Percentiles rank a stretch among this genome's conserved stretches.
phyloP scores from a whole-genome alignment of 305 asterid genomes.

The Solanum aculeatissimum region DNA sequence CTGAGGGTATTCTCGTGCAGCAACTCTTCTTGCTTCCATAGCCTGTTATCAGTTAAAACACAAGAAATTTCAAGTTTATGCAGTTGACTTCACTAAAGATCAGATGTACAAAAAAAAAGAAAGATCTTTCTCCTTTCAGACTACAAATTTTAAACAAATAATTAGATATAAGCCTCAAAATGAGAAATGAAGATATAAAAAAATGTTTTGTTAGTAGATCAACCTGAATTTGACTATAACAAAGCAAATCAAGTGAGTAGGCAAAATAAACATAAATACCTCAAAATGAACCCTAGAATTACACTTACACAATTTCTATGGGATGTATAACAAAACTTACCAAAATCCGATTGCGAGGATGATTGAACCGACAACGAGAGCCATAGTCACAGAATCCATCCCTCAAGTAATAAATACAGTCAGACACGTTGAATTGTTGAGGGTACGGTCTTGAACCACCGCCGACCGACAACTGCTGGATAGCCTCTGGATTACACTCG shows the following conservation, averaged over 20 bases:
- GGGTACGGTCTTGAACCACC: constrained; percentile 62
- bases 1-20: constrained; percentile 60
- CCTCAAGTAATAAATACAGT: constrained; percentile 82
- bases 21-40: constrained; percentile 52
- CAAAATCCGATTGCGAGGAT: constrained; percentile 69
- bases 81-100: not conserved
- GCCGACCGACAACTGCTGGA: constrained; percentile 66
- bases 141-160: not conserved
- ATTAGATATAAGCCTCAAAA: not conserved
- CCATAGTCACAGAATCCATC: constrained; percentile 94
- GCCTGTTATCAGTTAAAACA: constrained; percentile 29
- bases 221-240: not conserved
- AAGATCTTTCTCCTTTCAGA: not conserved
- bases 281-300: constrained; percentile 10
- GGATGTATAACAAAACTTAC: constrained; percentile 9
- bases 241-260: not conserved
- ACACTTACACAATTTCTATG: not conserved
- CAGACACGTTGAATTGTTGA: constrained; percentile 69
- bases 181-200: not conserved
- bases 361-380: constrained; percentile 91
- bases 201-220: not conserved
- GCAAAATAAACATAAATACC: not conserved
- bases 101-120: not conserved
- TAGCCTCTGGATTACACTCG: constrained; percentile 54
- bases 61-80: not conserved